Percentiles rank a stretch among this genome's conserved stretches.
These are phyloP conservation scores for Balansia obtecta DNA, from an alignment of 2,329 filamentous ascomycete genomes.

Conservation along the genomic window DNA sequence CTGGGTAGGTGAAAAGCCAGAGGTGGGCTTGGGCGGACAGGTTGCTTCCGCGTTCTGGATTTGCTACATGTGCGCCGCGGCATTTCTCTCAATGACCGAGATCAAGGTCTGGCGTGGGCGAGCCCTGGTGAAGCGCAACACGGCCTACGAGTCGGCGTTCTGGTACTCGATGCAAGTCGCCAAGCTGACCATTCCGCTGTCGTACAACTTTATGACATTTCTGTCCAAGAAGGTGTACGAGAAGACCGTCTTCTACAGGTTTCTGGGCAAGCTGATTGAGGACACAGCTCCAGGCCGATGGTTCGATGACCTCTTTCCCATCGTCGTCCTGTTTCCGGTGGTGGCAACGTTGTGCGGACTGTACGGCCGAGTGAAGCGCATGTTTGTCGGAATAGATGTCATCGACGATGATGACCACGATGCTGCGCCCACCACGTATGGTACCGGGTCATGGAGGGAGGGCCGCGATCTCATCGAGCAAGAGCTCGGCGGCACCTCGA, in stretches of 20 bases:
- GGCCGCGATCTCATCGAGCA: slow-evolving; percentile 82
- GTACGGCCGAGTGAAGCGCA: slow-evolving; percentile 68
- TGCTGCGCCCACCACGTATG: slow-evolving; percentile 50
- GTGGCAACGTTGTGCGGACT: slow-evolving; percentile 78
- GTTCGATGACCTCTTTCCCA: slow-evolving; percentile 81
- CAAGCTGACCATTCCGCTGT: slow-evolving; percentile 79
- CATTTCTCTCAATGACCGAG: slow-evolving; percentile 76
- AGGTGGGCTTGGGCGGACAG: slow-evolving; percentile 79
- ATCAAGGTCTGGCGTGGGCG: slow-evolving; percentile 97
- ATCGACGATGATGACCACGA: slow-evolving; percentile 63
- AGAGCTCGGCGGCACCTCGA: slow-evolving; percentile 57
- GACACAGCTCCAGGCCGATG: slow-evolving; percentile 70
- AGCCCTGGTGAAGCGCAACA: slow-evolving; percentile 80
- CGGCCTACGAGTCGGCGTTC: slow-evolving; percentile 82
- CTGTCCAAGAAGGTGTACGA: slow-evolving; percentile 59
- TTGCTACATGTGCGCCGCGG: slow-evolving; percentile 88
- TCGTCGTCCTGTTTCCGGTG: slow-evolving; percentile 77
- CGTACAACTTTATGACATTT: slow-evolving; percentile 95
- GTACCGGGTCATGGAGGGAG: slow-evolving; percentile 80
- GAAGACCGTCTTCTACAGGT: slow-evolving; percentile 74
- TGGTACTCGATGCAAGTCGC: slow-evolving; percentile 95
- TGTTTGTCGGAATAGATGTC: slow-evolving; percentile 65
- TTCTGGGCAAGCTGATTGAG: slow-evolving; percentile 73
- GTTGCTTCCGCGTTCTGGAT: slow-evolving; percentile 79
- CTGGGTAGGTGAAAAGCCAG: slow-evolving; percentile 54